Base-by-base conservation (phyloP, 805 yeast genomes). In the Starmerella khaoyaiensis region DNA sequence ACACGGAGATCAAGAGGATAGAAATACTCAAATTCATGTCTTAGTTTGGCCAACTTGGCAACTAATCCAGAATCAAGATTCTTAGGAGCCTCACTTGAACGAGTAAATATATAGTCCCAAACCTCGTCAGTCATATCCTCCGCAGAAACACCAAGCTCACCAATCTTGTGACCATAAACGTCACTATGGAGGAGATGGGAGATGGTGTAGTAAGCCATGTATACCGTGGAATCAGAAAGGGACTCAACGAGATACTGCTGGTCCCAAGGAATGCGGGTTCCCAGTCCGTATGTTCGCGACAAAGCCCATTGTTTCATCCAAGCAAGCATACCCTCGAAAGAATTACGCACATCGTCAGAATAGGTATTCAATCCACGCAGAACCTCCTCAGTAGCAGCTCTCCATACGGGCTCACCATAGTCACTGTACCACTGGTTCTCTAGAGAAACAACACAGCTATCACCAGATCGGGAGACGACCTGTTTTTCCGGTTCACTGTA, bases 251-350 rank as follows among this genome's bases (percentile, higher is more conserved):
- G 71, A 56, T 79, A 86, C 57, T 77, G 76, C 48, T 79, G 78
- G 65, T 90, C 98, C 98, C 98, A 90, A 41, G 98, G 98, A 49
- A 90, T 72, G 56, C 67, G 76, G 40, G 96, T 76, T 59, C 98
- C 98, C 50, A 90, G 69, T 58, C 98, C 98, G 52, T 82, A 90
- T 39, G 93, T 77, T 68, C 98, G 80, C 41, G 94, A 82, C 42
- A 90, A 82, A 36, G 98, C 97, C 98, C 98, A 90, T 67, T 84
- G 86, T 65, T 79, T 81, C 55, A 90, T 73, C 98, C 98, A 90
- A 50, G 78, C 93, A 54, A 90, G 68, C 41, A 81, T 94, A 60
- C 84, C 86, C 62, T 84, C 94, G 53, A 90, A 87, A 5, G 93
- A 94, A 55, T 87, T 74, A 53, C 79, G 71, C 28, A 93, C 81